Evolutionary conservation across 768 basidiomycete genomes (phyloP), one percentile per base, ranked within the genome.

Genomic region (Hypsizygus marmoreus): DNA sequence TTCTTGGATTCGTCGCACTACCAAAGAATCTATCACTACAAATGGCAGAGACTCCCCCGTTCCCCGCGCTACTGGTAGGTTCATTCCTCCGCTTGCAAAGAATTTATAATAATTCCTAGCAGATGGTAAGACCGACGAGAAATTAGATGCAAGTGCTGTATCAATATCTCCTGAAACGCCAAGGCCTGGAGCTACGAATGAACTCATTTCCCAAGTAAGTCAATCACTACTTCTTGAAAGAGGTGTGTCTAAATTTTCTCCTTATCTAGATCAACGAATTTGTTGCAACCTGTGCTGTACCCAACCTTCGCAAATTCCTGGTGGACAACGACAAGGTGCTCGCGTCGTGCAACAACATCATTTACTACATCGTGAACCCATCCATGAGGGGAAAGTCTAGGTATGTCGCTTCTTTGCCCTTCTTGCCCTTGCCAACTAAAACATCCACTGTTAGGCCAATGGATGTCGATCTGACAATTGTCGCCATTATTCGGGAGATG

Each of bases 291-390:
- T 74, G 70, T 23, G 81, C 84, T 24, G 61, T 97, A 9, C 90
- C 93, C 2, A 82, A 81, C 54, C 56, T 95, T 44, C 81, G 92
- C 14, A 80, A 77, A 53, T 84, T 97, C 63, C 69, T 95, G 41
- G 69, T 85, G 53, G 95, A 98, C 51, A 80, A 81, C 28, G 95
- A 98, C 66, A 91, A 84, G 66, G 77, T 94, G 14, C 68, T 81
- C 9, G 74, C 80, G n/a, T 77, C 83, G 5, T 95, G 91, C 64
- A 86, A 74, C 45, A 92, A 89, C 56, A 82, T 98, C 32, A 74
- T 90, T 13, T 88, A 92, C 55, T 91, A 91, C 56, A 80, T 95
- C 32, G 75, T 95, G 24, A 80, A 75, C 30, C 91, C 95, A 1
- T 81, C 85, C 1, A 73, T 95, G 71, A 89, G 88, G 62, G 81